A percentile compares a stretch with the other conserved stretches of the same genome.
Conservation (phyloP, 164 flowering plant species). For the Chimonanthus praecox region DNA sequence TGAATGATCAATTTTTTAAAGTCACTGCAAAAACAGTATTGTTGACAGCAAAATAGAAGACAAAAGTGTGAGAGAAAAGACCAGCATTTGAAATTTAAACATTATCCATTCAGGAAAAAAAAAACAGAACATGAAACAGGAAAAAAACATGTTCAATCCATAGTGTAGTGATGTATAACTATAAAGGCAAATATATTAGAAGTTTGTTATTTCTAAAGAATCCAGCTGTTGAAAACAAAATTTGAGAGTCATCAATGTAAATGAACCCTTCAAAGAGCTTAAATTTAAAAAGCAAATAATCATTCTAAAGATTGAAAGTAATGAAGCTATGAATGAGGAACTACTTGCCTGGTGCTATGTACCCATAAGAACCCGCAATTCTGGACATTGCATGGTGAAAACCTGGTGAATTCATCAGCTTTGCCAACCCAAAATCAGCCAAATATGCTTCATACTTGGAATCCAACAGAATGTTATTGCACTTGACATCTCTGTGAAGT, state of each 20-base stretch:
- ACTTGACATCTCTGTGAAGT: slow-evolving; percentile 77
- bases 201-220: not conserved
- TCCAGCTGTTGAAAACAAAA: too few relatives aligned
- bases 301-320: not conserved
- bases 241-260: too few relatives aligned
- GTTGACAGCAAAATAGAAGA: not conserved
- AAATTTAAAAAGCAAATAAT: not conserved
- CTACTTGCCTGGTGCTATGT: slow-evolving; percentile 76
- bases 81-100: too few relatives aligned
- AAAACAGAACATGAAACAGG: not conserved
- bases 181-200: not conserved
- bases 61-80: too few relatives aligned
- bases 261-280: too few relatives aligned
- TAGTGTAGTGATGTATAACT: not conserved
- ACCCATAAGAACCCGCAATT: slow-evolving; percentile 82
- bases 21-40: not conserved
- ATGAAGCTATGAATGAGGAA: not conserved
- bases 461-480: slow-evolving; percentile 74
- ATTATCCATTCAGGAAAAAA: not conserved
- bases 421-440: slow-evolving; percentile 80
- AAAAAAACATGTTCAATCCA: not conserved
- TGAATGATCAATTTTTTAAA: not conserved
- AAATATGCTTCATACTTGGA: slow-evolving; percentile 67
- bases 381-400: slow-evolving; percentile 66
- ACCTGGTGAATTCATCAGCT: slow-evolving; percentile 60